A percentile compares a stretch with the other conserved stretches of the same genome.
Evolutionary conservation across 257 asterid species (phyloP).

Genomic region (Lantana camara): DNA sequence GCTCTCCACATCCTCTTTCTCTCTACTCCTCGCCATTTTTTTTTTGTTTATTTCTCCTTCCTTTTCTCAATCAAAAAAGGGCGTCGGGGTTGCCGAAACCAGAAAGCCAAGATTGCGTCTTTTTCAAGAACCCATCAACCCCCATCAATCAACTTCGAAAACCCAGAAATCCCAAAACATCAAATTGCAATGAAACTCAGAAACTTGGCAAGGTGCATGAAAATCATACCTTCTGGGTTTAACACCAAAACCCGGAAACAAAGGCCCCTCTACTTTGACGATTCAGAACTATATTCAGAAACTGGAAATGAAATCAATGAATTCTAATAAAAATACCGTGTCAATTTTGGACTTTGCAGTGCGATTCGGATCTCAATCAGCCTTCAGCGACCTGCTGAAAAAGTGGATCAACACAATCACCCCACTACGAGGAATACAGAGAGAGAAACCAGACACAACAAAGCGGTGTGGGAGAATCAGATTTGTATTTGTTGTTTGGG

Average conservation of each 20-base stretch:
- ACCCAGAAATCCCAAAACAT: slow-evolving; percentile 17
- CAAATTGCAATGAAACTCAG: slow-evolving; percentile 6
- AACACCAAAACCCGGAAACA: neutral
- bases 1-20: slow-evolving; percentile 58
- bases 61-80: neutral
- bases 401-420: slow-evolving; percentile 25
- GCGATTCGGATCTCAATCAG: slow-evolving; percentile 32
- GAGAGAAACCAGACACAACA: neutral
- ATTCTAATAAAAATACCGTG: neutral
- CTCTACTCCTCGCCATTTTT: slow-evolving; percentile 56
- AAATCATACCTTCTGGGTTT: slow-evolving; percentile 3
- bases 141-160: slow-evolving; percentile 21
- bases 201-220: slow-evolving; percentile 19
- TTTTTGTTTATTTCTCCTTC: neutral
- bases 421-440: slow-evolving; percentile 13
- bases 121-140: slow-evolving; percentile 26
- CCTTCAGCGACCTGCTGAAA: slow-evolving; percentile 20
- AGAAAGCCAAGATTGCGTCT: slow-evolving; percentile 27
- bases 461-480: neutral
- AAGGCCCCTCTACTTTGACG: neutral
- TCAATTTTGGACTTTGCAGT: neutral
- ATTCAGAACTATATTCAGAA: neutral
- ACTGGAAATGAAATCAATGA: slow-evolving; percentile 4
- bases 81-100: slow-evolving; percentile 8
- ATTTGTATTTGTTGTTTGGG: neutral